A percentile compares a stretch with the other conserved stretches of the same genome.
These are phyloP conservation scores for Claviceps spartinae DNA, from an alignment of 2,329 filamentous ascomycete species.

Conservation along the genomic window DNA sequence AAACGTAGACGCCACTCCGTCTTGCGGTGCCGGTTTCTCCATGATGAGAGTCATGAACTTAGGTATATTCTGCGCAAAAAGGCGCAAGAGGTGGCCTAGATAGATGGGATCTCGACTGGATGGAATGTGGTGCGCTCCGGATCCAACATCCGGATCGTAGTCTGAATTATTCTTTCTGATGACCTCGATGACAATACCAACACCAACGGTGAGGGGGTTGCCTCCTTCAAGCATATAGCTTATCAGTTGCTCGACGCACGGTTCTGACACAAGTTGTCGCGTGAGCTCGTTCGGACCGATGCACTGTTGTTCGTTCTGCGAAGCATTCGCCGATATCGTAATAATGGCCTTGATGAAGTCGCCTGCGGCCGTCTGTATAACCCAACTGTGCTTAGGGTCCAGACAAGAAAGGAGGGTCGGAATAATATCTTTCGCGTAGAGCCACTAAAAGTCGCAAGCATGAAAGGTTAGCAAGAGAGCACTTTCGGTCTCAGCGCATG, in stretches of 20 bases:
- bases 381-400: conserved; percentile 69
- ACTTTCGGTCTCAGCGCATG: not conserved
- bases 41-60: conserved; percentile 88
- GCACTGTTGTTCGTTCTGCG: conserved; percentile 95
- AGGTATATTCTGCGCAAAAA: conserved; percentile 83
- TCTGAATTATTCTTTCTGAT: conserved; percentile 99
- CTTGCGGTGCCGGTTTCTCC: conserved; percentile 59
- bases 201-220: conserved; percentile 87
- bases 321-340: conserved; percentile 95
- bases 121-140: conserved; percentile 64
- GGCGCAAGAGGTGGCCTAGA: conserved; percentile 72
- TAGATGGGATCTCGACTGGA: conserved; percentile 90
- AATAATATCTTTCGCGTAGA: conserved; percentile 79
- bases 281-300: conserved; percentile 97
- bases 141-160: conserved; percentile 85
- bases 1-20: conserved; percentile 74
- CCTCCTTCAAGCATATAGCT: conserved; percentile 84
- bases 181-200: conserved; percentile 95
- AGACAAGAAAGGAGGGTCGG: conserved; percentile 78
- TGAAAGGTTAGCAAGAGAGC: conserved; percentile 1
- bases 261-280: conserved; percentile 77
- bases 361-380: conserved; percentile 89
- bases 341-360: conserved; percentile 99
- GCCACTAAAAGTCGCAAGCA: conserved; percentile 47
- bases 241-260: conserved; percentile 75